phyloP scores from a whole-genome alignment of 768 basidiomycete species.

The Lentinula boryana region DNA sequence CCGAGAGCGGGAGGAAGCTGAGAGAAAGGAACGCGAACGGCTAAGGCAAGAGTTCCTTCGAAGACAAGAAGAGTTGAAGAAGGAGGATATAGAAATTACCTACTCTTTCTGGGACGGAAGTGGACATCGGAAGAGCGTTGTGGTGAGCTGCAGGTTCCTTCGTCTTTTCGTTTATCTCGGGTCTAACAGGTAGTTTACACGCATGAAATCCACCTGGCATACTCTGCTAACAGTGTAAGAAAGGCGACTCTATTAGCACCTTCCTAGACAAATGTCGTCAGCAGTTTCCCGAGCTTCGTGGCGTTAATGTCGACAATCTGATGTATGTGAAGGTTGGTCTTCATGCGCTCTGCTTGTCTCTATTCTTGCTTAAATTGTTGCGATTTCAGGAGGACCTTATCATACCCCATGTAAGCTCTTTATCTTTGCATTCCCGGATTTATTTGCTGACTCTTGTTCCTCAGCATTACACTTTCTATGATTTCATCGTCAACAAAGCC shows the following conservation, averaged over 20 bases:
- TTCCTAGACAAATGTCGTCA: conserved; percentile 92
- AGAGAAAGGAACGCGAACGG: conserved; percentile 83
- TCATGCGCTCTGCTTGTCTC: not conserved
- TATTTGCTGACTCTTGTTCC: not conserved
- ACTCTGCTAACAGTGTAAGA: conserved; percentile 71
- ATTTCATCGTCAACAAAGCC: conserved; percentile 97
- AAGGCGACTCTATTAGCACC: conserved; percentile 81
- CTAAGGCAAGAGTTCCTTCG: conserved; percentile 89
- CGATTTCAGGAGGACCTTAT: conserved; percentile 84
- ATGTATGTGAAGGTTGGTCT: conserved; percentile 90
- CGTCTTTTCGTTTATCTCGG: not conserved
- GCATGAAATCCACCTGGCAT: not conserved
- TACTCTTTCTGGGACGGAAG: conserved; percentile 99
- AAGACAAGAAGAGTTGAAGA: conserved; percentile 54
- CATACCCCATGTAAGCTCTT: conserved; percentile 77
- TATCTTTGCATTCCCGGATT: not conserved
- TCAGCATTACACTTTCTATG: conserved; percentile 96
- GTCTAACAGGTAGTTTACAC: not conserved
- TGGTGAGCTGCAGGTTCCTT: conserved; percentile 44
- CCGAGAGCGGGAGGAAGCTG: conserved; percentile 92
- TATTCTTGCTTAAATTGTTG: not conserved
- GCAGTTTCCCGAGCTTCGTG: conserved; percentile 89
- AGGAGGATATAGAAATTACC: conserved; percentile 80
- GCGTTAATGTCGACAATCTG: conserved; percentile 88
- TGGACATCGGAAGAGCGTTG: conserved; percentile 90